These are phyloP conservation scores for Globisporangium okanoganense DNA, from an alignment of 352 stramenopile species.

Conservation along the genomic window DNA sequence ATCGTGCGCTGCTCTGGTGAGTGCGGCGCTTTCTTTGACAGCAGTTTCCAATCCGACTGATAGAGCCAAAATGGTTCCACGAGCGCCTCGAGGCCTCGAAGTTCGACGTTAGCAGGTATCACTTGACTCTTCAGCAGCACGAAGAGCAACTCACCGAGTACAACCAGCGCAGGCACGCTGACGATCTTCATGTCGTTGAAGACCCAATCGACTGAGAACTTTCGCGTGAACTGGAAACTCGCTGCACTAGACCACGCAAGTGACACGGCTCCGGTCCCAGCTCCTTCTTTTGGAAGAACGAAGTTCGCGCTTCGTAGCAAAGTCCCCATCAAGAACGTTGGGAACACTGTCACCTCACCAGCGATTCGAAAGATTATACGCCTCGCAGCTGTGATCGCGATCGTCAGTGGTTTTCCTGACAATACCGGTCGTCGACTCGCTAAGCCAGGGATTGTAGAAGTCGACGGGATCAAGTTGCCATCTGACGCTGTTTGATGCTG, in stretches of 20 bases:
- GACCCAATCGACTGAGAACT: conserved; percentile 43
- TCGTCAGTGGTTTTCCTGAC: conserved; percentile 20
- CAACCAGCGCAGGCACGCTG: conserved; percentile 29
- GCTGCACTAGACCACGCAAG: conserved; percentile 31
- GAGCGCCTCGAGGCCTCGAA: conserved; percentile 26
- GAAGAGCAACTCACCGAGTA: conserved; percentile 54
- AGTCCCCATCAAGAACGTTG: conserved; percentile 33
- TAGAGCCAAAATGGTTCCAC: conserved; percentile 54
- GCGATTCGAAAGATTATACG: conserved; percentile 41
- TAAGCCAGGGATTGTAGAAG: no score
- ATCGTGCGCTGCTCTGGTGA: conserved; percentile 37
- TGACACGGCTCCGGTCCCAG: neutral
- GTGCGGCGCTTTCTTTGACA: conserved; percentile 5
- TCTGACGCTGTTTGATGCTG: neutral
- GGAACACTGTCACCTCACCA: conserved; percentile 29
- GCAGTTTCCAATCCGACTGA: neutral
- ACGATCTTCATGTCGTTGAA: conserved; percentile 32
- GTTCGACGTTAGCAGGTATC: conserved; percentile 20
- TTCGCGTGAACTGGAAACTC: conserved; percentile 37
- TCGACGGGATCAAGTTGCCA: no score
- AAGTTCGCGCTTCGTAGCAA: conserved; percentile 46
- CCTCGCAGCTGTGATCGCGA: conserved; percentile 28
- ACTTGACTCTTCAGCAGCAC: conserved; percentile 34
- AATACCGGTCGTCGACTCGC: conserved; percentile 4
- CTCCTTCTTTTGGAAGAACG: conserved; percentile 14